phyloP scores from a whole-genome alignment of 2,329 filamentous ascomycete species.

The Alternaria metachromatica region DNA sequence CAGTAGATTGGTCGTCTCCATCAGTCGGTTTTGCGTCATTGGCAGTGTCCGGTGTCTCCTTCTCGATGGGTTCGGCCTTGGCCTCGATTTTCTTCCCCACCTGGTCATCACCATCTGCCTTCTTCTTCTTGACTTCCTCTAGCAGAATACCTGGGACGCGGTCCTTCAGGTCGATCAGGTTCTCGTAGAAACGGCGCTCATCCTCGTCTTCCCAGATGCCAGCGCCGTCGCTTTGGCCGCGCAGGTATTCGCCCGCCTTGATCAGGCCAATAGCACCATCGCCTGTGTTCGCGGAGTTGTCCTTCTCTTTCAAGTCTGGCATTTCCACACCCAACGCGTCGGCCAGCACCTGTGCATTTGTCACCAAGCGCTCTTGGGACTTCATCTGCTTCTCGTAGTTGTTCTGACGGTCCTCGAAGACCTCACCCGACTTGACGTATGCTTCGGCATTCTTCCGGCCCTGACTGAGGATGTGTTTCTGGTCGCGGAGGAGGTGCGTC shows the following conservation, averaged over 20 bases:
- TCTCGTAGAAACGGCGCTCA: constrained; percentile 97
- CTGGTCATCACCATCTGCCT: constrained; percentile 79
- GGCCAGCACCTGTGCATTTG: constrained; percentile 89
- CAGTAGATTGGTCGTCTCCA: constrained; percentile 83
- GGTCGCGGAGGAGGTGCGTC: constrained; percentile 84
- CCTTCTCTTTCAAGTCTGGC: constrained; percentile 88
- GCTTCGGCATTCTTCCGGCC: constrained; percentile 95
- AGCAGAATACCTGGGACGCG: constrained; percentile 93
- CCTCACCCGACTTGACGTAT: constrained; percentile 97
- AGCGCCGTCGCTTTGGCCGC: constrained; percentile 85
- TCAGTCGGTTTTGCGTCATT: constrained; percentile 60
- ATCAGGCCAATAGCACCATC: constrained; percentile 88
- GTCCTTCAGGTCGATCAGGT: constrained; percentile 90
- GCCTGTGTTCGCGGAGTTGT: constrained; percentile 68
- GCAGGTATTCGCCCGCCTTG: constrained; percentile 91
- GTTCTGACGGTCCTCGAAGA: constrained; percentile 95
- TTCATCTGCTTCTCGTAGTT: constrained; percentile 96
- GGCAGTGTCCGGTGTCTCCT: constrained; percentile 51
- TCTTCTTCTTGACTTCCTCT: constrained; percentile 95
- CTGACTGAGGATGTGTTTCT: constrained; percentile 85
- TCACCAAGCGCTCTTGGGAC: constrained; percentile 84
- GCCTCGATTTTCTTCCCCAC: constrained; percentile 73
- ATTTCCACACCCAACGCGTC: constrained; percentile 90
- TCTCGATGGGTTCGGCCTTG: constrained; percentile 52
- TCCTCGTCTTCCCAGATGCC: constrained; percentile 99